Percentiles rank a stretch among this genome's conserved stretches.
Conservation (phyloP, 2,329 filamentous ascomycete genomes). For the Cladosporium velox region DNA sequence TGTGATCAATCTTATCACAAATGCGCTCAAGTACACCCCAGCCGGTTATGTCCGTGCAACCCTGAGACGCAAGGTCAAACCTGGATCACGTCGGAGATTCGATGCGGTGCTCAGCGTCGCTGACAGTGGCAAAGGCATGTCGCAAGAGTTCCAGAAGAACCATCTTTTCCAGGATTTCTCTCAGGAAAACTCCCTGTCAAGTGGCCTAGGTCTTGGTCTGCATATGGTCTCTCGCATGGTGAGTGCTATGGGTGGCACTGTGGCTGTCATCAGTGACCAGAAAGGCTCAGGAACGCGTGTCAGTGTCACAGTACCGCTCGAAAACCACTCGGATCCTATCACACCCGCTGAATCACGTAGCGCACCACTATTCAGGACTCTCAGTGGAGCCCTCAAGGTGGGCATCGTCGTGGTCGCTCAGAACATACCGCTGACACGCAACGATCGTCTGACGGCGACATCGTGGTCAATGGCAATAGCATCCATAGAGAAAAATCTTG, state of each 20-base stretch:
- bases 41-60: conserved; percentile 12
- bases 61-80: neutral
- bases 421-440: neutral
- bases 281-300: neutral
- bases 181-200: conserved; percentile 63
- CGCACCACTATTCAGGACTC: neutral
- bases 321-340: neutral
- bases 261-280: conserved; percentile 40
- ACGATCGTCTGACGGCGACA: neutral
- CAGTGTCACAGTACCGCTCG: neutral
- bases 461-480: neutral
- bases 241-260: conserved; percentile 59
- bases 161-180: conserved; percentile 64
- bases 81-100: neutral
- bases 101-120: conserved; percentile 44
- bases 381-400: neutral
- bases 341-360: neutral
- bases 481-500: neutral
- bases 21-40: conserved; percentile 25
- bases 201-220: conserved; percentile 66
- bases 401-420: neutral
- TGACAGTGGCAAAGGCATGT: conserved; percentile 69
- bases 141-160: conserved; percentile 62
- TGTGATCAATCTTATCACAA: conserved; percentile 25
- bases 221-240: conserved; percentile 64